Evolutionary conservation across 2,329 filamentous ascomycete genomes (phyloP), one percentile per base, ranked within the genome.

Genomic region (Graphilbum fragrans): DNA sequence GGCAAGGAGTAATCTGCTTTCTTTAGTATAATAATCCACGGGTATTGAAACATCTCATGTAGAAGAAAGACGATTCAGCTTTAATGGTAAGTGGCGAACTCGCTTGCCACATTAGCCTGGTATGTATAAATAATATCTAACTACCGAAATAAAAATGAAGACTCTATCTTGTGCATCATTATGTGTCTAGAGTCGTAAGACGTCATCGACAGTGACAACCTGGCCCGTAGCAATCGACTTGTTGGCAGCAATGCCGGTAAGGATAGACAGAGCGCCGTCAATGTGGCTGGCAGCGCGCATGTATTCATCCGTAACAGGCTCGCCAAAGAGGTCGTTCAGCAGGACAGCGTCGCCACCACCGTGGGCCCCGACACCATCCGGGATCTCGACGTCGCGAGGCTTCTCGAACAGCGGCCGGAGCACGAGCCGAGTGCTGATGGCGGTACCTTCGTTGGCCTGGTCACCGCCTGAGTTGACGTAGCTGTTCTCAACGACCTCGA

Each of bases 391-490:
- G 27, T 65, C 59, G 5, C 58, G 52, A 0, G 65, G 64, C 46
- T 65, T 72, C 50, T 70, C 67, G 43, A 79, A 76, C 32, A 77
- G 47, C 11, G 66, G 70, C 39, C 72, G 56, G 22, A 79, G 50
- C 8, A 67, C 53, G 19, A 76, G 64, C 2, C 60, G 61, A 33
- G 64, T 60, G 34, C 53, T 60, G 51, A 22, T 9, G 7, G 29
- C 31, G 5, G 39, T 44, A 21, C 47, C 44, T 12, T 49, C 40
- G 45, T 39, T 8, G 57, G 39, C 58, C 41, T 65, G 61, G 37
- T 67, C 63, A 2, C 64, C 64, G 3, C 63, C 63, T 8, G 64
- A 59, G 35, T 66, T 37, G 35, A 37, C 65, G 19, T 69, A 68
- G 29, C 55, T 57, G 38, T 57, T 56, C 46, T 70, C 66, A 1